Conservation (phyloP, 140 eudicot species). For the Eryngium alpinum region DNA sequence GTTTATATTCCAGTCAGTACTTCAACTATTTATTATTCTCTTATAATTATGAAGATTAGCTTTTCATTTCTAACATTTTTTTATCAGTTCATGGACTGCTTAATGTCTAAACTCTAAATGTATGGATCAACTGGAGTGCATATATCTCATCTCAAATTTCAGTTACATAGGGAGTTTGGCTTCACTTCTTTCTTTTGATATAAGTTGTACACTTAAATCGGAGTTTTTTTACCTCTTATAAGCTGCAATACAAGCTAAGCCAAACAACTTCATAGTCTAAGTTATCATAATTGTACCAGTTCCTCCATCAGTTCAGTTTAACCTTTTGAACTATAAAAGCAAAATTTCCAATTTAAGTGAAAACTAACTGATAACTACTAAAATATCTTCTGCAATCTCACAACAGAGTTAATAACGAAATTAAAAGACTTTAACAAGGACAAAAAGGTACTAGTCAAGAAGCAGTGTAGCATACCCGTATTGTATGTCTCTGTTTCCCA, state of each 20-base stretch:
- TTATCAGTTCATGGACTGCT: neutral
- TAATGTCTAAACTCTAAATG: neutral
- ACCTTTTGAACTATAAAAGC: neutral
- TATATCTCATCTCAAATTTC: neutral
- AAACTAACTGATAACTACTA: neutral
- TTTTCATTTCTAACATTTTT: neutral
- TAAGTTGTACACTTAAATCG: no score
- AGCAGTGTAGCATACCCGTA: constrained; percentile 44
- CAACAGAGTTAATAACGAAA: neutral
- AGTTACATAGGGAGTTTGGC: no score
- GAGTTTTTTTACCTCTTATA: no score
- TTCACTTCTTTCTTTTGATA: no score
- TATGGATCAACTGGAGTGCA: neutral
- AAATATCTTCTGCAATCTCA: neutral
- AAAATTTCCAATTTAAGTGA: neutral
- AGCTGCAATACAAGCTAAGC: no score
- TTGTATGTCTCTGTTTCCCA: constrained; percentile 57
- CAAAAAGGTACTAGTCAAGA: neutral
- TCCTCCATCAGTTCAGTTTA: neutral
- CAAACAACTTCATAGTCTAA: no score
- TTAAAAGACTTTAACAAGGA: neutral
- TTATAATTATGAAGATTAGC: neutral
- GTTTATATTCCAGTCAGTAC: neutral
- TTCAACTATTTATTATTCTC: neutral
- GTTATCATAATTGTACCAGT: neutral